phyloP scores from a whole-genome alignment of 2,329 filamentous ascomycete species.

The Alternaria gansuensis region DNA sequence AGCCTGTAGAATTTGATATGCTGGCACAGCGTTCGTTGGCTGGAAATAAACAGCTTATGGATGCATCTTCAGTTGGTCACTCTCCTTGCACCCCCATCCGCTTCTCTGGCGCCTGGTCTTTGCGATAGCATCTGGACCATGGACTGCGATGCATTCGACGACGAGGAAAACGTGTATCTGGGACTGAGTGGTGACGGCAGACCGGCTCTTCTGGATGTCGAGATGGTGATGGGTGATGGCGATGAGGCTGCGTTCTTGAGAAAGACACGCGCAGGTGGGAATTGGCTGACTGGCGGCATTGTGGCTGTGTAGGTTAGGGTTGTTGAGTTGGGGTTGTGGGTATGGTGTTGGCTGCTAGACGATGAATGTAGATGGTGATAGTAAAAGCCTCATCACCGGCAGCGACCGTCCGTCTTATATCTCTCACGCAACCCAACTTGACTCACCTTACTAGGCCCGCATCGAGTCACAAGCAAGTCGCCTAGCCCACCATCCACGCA shows the following conservation, averaged over 20 bases:
- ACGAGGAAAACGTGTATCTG: conserved; percentile 30
- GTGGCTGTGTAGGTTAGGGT: background rate
- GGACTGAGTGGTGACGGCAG: conserved; percentile 25
- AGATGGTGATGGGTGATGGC: conserved; percentile 16
- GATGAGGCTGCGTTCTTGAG: conserved; percentile 31
- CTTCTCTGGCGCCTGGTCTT: conserved; percentile 30
- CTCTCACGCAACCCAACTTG: background rate
- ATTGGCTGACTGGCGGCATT: conserved; percentile 48
- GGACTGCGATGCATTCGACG: conserved; percentile 36
- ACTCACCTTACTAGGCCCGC: conserved; percentile 11
- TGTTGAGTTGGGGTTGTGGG: background rate
- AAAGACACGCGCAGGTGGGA: conserved; percentile 46
- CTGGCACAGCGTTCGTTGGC: background rate
- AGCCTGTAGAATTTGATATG: background rate
- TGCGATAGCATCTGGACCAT: conserved; percentile 36
- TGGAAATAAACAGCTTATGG: background rate
- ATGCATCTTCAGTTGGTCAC: conserved; percentile 11
- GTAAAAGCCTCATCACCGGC: background rate
- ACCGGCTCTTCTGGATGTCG: conserved; percentile 16
- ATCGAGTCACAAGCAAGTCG: conserved; percentile 18
- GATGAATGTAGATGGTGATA: background rate
- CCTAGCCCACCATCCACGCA: background rate
- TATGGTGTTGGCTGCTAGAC: background rate
- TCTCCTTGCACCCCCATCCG: conserved; percentile 1
- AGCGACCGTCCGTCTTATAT: conserved; percentile 15